Conservation (phyloP, 1,284 basidiomycete species). For the Tilletia horrida region DNA sequence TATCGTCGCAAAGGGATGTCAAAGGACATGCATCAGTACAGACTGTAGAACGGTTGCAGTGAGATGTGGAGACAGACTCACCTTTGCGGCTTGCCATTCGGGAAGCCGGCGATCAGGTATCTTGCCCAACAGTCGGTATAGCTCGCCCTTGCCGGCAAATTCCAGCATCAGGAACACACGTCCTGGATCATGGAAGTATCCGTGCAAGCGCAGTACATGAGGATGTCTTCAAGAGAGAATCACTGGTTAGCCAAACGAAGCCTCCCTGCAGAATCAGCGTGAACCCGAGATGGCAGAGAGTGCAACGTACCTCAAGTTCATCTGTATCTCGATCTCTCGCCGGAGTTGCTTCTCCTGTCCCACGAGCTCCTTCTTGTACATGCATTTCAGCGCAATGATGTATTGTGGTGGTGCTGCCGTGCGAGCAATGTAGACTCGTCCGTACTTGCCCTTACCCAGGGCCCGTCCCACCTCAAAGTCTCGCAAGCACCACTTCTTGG, state of each 20-base stretch:
- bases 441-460: conserved; percentile 97
- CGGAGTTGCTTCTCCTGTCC: conserved; percentile 73
- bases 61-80: conserved; percentile 44
- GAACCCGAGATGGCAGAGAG: not conserved
- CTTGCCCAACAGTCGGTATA: conserved; percentile 91
- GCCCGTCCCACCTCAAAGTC: conserved; percentile 92
- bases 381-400: conserved; percentile 92
- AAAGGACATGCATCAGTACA: conserved; percentile 8
- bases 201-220: conserved; percentile 86
- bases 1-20: not conserved
- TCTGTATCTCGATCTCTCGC: conserved; percentile 97
- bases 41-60: too few relatives aligned
- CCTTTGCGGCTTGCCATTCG: conserved; percentile 72
- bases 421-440: conserved; percentile 95
- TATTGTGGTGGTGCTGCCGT: conserved; percentile 68
- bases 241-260: not conserved
- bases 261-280: not conserved
- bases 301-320: conserved; percentile 68
- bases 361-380: conserved; percentile 95
- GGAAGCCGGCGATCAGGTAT: conserved; percentile 68
- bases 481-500: conserved; percentile 69
- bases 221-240: conserved; percentile 66
- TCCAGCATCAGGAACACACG: conserved; percentile 98
- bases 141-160: conserved; percentile 89
- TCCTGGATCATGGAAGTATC: conserved; percentile 96